Percentiles rank a stretch among this genome's conserved stretches.
Conservation (phyloP, 2,329 filamentous ascomycete species). For the Hansfordia pulvinata region DNA sequence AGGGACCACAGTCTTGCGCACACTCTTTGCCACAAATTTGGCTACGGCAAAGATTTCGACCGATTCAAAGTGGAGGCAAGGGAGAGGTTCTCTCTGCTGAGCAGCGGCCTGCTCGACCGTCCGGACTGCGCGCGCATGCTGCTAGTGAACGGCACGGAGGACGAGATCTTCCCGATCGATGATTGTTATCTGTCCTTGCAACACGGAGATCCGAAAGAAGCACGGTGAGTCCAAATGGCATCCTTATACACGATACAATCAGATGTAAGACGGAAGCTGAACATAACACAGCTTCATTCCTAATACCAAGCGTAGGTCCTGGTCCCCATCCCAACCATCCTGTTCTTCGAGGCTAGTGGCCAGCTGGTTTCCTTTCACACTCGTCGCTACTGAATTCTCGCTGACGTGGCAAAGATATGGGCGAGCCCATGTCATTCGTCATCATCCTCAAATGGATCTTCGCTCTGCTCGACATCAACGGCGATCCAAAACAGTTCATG, state of each 20-base stretch:
- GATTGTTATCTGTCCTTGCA: constrained; percentile 40
- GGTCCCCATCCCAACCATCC: too few species aligned
- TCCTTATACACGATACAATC: not conserved
- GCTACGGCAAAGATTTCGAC: constrained; percentile 13
- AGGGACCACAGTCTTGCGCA: constrained; percentile 9
- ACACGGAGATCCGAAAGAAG: constrained; percentile 38
- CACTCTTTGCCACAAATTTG: constrained; percentile 15
- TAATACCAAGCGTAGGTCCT: too few species aligned
- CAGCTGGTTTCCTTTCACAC: too few species aligned
- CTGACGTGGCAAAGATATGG: constrained; percentile 19
- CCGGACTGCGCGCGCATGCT: constrained; percentile 30
- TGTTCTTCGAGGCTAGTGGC: too few species aligned
- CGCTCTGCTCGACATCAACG: constrained; percentile 14
- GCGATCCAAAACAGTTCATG: constrained; percentile 10
- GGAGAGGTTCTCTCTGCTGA: constrained; percentile 36
- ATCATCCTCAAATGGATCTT: constrained; percentile 19
- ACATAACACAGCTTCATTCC: not conserved
- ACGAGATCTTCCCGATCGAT: constrained; percentile 50
- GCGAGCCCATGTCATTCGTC: constrained; percentile 18
- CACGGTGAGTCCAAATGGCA: constrained; percentile 10
- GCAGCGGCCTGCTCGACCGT: constrained; percentile 38
- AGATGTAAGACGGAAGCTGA: not conserved
- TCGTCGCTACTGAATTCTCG: constrained; percentile 17
- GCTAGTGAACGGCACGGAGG: constrained; percentile 41
- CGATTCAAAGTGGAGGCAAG: constrained; percentile 16